phyloP scores from a whole-genome alignment of 768 basidiomycete genomes.

The Podaxis rugospora region DNA sequence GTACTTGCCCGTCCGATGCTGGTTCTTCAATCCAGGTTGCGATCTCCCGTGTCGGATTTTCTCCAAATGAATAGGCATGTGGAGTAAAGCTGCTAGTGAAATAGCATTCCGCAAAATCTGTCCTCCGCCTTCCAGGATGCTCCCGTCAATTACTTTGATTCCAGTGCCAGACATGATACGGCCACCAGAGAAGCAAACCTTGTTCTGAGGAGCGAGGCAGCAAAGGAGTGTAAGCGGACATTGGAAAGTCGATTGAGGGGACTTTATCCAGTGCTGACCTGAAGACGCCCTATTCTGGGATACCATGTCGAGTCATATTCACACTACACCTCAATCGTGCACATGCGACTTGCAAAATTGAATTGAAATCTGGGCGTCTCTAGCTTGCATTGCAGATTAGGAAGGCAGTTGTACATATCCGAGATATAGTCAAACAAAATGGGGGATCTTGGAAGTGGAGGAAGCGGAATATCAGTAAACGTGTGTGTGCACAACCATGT shows the following conservation, averaged over 20 bases:
- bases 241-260: neutral
- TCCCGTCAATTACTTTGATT: slow-evolving; percentile 34
- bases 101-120: slow-evolving; percentile 71
- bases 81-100: slow-evolving; percentile 59
- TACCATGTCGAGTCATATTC: neutral
- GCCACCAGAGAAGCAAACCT: neutral
- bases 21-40: slow-evolving; percentile 65
- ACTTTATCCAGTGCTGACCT: neutral
- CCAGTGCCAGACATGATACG: neutral
- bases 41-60: slow-evolving; percentile 56
- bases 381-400: neutral
- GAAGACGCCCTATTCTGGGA: neutral
- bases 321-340: neutral
- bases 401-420: neutral
- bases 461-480: neutral
- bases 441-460: neutral
- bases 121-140: slow-evolving; percentile 58
- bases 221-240: neutral
- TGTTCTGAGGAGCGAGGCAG: neutral
- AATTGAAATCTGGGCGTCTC: neutral
- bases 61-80: slow-evolving; percentile 53
- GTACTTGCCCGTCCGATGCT: slow-evolving; percentile 61
- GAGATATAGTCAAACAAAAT: neutral
- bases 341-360: neutral
- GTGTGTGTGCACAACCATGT: neutral